Evolutionary conservation across 306 rosid genomes (phyloP).

Genomic region (Abrus pulchellus): DNA sequence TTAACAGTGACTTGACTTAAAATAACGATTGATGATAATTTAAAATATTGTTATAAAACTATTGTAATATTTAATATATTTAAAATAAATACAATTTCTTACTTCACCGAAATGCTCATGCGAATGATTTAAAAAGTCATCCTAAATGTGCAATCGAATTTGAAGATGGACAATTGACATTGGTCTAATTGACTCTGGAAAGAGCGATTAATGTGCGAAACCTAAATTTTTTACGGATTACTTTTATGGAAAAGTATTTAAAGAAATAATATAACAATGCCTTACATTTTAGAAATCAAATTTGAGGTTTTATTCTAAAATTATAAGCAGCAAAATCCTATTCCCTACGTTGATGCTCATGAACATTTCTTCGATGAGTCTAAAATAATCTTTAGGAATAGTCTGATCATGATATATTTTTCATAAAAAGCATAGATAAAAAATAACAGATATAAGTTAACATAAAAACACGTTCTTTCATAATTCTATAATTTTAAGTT

Average conservation of each 20-base stretch:
- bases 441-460: background rate
- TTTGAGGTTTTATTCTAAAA: background rate
- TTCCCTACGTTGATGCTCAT: background rate
- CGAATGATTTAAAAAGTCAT: too few species aligned
- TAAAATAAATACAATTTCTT: too few species aligned
- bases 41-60: too few species aligned
- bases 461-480: background rate
- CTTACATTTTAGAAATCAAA: background rate
- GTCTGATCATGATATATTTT: background rate
- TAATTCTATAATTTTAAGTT: background rate
- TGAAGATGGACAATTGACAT: too few species aligned
- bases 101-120: too few species aligned
- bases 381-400: background rate
- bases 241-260: background rate
- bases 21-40: too few species aligned
- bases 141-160: too few species aligned
- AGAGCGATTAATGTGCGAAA: background rate
- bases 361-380: too few species aligned
- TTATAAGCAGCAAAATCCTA: background rate
- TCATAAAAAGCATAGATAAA: background rate
- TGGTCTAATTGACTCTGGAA: too few species aligned
- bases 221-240: background rate
- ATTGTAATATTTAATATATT: too few species aligned
- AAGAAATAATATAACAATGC: background rate
- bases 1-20: too few species aligned